Evolutionary conservation across 306 rosid species (phyloP), one percentile per base, ranked within the genome.

Genomic region (Acacia crassicarpa): DNA sequence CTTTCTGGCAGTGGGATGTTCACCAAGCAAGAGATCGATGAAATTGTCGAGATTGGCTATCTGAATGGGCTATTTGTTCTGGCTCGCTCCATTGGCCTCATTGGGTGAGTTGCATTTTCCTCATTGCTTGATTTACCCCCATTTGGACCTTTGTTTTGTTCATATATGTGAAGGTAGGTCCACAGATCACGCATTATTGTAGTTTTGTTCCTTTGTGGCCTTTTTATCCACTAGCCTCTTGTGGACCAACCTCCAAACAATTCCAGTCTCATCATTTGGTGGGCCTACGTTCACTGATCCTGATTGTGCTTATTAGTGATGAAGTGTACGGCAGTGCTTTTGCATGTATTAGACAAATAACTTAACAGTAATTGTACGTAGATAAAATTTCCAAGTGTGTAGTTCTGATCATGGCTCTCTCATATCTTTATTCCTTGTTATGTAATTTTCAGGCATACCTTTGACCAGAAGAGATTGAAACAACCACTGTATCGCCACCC

Each of bases 401-500:
- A 7, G 9, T 61, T 13, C 62, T 9, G 15, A 22, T 30, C 19
- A 62, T 27, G 68, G 40, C 9, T 62, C 32, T 82, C 83, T 81
- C 75, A 84, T 61, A 81, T 23, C 11, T 54, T 70, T 77, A 58
- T 53, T 85, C 49, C 76, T 73, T 76, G 2, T 4, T 30, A 79
- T 59, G 71, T 80, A 88, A 78, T 82, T 78, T 62, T 72, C 92
- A 93, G 99, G 89, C 99, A 96, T 77, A 96, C 97, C 25, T 96
- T 96, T 76, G 99, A 96, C 89, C 99, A 96, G 81, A 92, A 93
- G 98, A 94, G 99, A 84, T 84, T 96, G 94, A 96, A 96, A 85
- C 98, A 96, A 79, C 98, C 97, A 4, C 97, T 96, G 32, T 93
- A 96, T 94, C 99, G 98, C 78, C 98, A 96, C 87, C 99, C 98